Base-by-base conservation (phyloP, 2,329 filamentous ascomycete species). In the Hyphodiscus sp. region DNA sequence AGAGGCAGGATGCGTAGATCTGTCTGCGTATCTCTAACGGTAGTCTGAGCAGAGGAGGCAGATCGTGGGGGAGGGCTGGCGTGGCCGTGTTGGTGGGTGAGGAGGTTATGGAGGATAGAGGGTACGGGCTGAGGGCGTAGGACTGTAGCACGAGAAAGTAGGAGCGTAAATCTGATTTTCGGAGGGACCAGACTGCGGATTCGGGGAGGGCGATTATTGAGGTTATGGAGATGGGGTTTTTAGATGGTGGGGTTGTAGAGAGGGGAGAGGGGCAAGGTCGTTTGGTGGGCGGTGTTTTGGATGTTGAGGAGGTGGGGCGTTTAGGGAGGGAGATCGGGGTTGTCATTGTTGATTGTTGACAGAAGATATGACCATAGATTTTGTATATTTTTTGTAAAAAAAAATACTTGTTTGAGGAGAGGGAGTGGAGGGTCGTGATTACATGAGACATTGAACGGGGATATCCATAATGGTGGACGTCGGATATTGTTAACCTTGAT, bases 81-180 rank as follows among this genome's bases (percentile, higher is more conserved):
- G 38, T 20, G 20, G 15, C 41, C 6, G 33, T 18, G 26, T 16
- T 48, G 19, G 20, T 16, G 4, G 49, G 20, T 26, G 47, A 43
- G 23, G 44, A n/a, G 20, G 47, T 45, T n/a, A 52, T 50, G 38
- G 50, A 42, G 26, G 48, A 49, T n/a, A 55, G 26, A 20, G 60
- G 49, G 42, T 61, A 55, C 20, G 56, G 62, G 43, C 58, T 58
- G 19, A 30, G 46, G 38, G 58, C 55, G 50, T 64, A 61, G 26
- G 55, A n/a, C 46, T 64, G 63, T 3, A 66, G 57, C 23, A 50
- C 45, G 23, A 66, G 56, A 41, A 65, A 65, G 49, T 56, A 59
- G 15, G 29, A 44, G 10, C 61, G 56, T 5, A 65, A 56, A 20
- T 62, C 61, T 19, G 56, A 41, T 54, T 65, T 65, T 33, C 56